Evolutionary conservation across 129 eudicot species (phyloP).

Genomic region (Cynara cardunculus): DNA sequence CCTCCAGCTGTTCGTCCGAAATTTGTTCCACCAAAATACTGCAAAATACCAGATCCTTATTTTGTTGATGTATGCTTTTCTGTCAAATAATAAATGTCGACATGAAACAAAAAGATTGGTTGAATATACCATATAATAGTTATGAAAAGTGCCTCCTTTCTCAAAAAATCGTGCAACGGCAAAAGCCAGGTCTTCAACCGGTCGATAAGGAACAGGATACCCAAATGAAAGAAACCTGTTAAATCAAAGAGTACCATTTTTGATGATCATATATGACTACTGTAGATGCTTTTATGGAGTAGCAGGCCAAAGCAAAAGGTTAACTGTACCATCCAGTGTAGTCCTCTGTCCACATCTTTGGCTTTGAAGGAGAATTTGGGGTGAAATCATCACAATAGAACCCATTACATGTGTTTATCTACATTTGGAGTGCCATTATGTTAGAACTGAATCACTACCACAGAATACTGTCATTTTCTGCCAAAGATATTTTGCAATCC

Average conservation of each 20-base stretch:
- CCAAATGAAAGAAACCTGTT: constrained; percentile 84
- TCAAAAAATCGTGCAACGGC: constrained; percentile 74
- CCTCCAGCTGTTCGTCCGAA: constrained; percentile 91
- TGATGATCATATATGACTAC: not conserved
- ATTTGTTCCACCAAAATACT: constrained; percentile 92
- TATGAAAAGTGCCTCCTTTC: constrained; percentile 78
- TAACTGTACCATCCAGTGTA: constrained; percentile 66
- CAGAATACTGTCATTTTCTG: not conserved
- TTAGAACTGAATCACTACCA: not conserved
- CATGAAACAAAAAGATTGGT: not conserved
- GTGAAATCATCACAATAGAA: constrained; percentile 65
- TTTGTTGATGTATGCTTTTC: not conserved
- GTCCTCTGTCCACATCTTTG: constrained; percentile 84
- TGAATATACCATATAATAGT: constrained; percentile 70
- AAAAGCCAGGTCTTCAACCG: constrained; percentile 80
- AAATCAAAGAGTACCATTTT: constrained; percentile 1
- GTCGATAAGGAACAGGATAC: constrained; percentile 70
- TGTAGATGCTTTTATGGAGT: not conserved
- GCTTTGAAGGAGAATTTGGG: constrained; percentile 73
- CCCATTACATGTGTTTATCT: constrained; percentile 90
- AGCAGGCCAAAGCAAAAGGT: constrained; percentile 2
- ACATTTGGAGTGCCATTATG: constrained; percentile 17
- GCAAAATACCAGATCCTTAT: not conserved
- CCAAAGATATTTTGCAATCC: not conserved
- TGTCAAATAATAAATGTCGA: not conserved